Conservation (phyloP, 768 basidiomycete genomes). For the Kwoniella mangroviensis region DNA sequence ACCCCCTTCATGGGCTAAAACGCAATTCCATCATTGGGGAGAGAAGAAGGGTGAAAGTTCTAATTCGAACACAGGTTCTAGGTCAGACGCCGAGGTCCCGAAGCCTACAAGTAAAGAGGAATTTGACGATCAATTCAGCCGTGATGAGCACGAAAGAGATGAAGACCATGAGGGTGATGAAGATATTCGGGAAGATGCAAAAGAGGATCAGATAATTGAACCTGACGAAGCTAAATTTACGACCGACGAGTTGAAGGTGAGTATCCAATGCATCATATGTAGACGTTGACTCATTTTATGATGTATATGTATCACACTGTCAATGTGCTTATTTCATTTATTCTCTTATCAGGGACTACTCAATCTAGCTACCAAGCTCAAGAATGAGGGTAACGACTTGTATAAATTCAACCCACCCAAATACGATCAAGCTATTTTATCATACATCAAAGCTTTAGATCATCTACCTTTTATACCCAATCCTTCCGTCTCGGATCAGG, state of each 20-base stretch:
- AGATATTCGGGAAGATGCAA: conserved; percentile 39
- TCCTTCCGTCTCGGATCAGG: conserved; percentile 18
- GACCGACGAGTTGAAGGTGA: conserved; percentile 19
- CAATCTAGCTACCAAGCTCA: conserved; percentile 66
- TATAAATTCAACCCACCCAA: conserved; percentile 65
- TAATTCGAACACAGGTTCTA: neutral
- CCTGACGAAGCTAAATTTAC: conserved; percentile 29
- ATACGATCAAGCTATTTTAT: conserved; percentile 73
- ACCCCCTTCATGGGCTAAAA: conserved; percentile 41
- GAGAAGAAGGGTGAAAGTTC: conserved; percentile 22
- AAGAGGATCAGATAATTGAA: conserved; percentile 23
- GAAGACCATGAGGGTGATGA: conserved; percentile 25
- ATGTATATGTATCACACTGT: no score
- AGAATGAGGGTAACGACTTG: conserved; percentile 73
- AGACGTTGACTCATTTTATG: no score
- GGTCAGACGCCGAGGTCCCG: neutral
- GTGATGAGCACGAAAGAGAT: neutral
- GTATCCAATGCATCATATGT: neutral
- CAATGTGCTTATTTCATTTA: no score
- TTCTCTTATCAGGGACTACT: conserved; percentile 60
- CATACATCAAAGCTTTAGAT: conserved; percentile 73
- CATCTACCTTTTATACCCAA: conserved; percentile 62
- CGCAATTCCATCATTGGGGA: conserved; percentile 12
- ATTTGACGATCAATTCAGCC: neutral
- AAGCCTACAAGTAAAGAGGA: conserved; percentile 1